Percentiles rank a stretch among this genome's conserved stretches.
These are phyloP conservation scores for Lachancea cidri DNA, from an alignment of 805 yeast genomes.

Conservation along the genomic window DNA sequence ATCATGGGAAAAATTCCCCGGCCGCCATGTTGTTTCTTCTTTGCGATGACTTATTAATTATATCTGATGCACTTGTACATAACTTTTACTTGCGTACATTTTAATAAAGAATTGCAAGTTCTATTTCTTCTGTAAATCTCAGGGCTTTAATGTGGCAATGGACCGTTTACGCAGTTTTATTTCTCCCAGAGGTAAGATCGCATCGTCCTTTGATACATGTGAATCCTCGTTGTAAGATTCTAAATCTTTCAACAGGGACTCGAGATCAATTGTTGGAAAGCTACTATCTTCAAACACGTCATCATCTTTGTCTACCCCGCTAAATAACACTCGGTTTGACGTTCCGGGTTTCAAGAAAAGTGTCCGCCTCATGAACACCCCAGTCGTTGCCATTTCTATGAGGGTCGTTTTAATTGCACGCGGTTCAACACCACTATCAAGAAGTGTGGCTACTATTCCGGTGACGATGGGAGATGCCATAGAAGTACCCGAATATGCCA, in stretches of 20 bases:
- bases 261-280: constrained; percentile 24
- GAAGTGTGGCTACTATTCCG: constrained; percentile 53
- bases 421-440: constrained; percentile 47
- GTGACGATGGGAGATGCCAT: constrained; percentile 77
- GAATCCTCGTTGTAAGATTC: constrained; percentile 8
- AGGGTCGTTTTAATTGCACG: constrained; percentile 39
- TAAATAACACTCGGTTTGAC: constrained; percentile 53
- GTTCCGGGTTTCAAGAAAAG: constrained; percentile 45
- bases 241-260: constrained; percentile 18
- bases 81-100: constrained; percentile 2
- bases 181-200: constrained; percentile 11
- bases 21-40: constrained; percentile 7
- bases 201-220: constrained; percentile 10
- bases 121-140: background rate
- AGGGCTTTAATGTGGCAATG: too few species aligned
- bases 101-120: background rate
- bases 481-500: constrained; percentile 63
- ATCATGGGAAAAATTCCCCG: background rate
- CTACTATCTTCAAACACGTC: constrained; percentile 25
- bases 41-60: constrained; percentile 11
- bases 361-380: constrained; percentile 43
- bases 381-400: constrained; percentile 42
- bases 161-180: constrained; percentile 6
- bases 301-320: constrained; percentile 32
- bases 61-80: constrained; percentile 21